Percentiles rank a stretch among this genome's conserved stretches.
phyloP scores from a whole-genome alignment of 2,329 filamentous ascomycete species.

The Apiospora arundinis region DNA sequence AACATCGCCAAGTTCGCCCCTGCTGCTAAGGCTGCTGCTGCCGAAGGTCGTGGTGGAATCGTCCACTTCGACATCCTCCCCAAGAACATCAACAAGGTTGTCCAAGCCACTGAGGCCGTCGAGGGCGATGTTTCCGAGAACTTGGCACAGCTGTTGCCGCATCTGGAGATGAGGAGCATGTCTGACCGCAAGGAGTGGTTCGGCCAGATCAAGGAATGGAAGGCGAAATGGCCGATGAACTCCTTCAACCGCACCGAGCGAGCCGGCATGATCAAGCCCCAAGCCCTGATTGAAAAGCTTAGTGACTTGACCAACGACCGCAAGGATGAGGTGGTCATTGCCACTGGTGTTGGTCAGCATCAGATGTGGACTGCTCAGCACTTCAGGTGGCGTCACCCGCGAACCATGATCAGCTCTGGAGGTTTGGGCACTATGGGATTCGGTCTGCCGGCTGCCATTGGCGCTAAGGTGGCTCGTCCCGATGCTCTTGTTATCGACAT shows the following conservation, averaged over 20 bases:
- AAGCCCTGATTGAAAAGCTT: constrained; percentile 88
- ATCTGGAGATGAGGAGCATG: constrained; percentile 67
- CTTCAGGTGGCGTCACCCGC: constrained; percentile 90
- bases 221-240: constrained; percentile 84
- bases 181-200: constrained; percentile 84
- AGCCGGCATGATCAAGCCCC: constrained; percentile 88
- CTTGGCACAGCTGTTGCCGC: constrained; percentile 75
- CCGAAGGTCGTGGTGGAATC: constrained; percentile 88
- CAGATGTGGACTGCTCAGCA: constrained; percentile 99
- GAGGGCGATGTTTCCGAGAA: constrained; percentile 91
- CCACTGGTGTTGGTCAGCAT: constrained; percentile 95
- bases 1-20: constrained; percentile 88
- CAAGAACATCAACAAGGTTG: constrained; percentile 99
- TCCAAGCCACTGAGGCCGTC: constrained; percentile 93
- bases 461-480: constrained; percentile 83
- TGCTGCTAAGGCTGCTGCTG: constrained; percentile 81
- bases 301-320: constrained; percentile 81
- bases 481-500: constrained; percentile 93
- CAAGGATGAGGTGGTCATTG: constrained; percentile 85
- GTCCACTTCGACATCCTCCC: constrained; percentile 98
- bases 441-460: constrained; percentile 92
- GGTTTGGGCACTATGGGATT: constrained; percentile 96
- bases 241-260: constrained; percentile 80
- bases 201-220: constrained; percentile 87
- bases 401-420: constrained; percentile 95